Conservation (phyloP, 2,329 filamentous ascomycete genomes). For the Pseudocercospora ulei region DNA sequence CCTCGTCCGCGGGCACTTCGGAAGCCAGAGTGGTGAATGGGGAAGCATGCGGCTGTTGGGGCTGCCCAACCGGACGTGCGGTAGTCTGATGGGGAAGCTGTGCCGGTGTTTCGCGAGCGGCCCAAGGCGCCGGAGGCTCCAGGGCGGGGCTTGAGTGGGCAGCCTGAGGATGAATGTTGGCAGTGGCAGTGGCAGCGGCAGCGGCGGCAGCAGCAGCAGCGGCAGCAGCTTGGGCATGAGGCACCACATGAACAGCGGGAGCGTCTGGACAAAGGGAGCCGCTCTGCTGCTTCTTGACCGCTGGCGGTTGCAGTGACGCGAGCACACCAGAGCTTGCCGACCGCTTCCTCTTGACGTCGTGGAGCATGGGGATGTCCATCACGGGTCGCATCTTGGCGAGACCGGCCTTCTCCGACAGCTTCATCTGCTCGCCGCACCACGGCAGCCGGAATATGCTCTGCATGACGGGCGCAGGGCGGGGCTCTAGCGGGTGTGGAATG, state of each 20-base stretch:
- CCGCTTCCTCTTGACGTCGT: slow-evolving; percentile 52
- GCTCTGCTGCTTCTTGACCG: slow-evolving; percentile 23
- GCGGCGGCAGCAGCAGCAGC: slow-evolving; percentile 7
- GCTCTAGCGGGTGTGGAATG: slow-evolving; percentile 17
- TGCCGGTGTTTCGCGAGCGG: neutral
- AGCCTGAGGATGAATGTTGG: neutral
- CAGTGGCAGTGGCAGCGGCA: neutral
- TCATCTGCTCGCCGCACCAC: slow-evolving; percentile 38
- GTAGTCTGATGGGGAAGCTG: too few relatives aligned
- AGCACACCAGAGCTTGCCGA: slow-evolving; percentile 41
- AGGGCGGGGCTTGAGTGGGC: neutral
- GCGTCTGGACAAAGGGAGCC: slow-evolving; percentile 26
- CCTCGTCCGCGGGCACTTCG: slow-evolving; percentile 7
- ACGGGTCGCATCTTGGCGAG: slow-evolving; percentile 38
- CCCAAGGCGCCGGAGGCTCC: neutral
- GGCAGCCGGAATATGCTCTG: slow-evolving; percentile 45
- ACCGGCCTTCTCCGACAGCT: slow-evolving; percentile 31
- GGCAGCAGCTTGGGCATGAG: slow-evolving; percentile 8
- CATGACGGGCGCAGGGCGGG: slow-evolving; percentile 34
- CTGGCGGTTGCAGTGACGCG: slow-evolving; percentile 20
- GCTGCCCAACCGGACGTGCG: neutral
- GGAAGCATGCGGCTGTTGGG: neutral
- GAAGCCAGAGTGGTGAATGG: neutral
- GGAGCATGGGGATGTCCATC: slow-evolving; percentile 42
- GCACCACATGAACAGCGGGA: slow-evolving; percentile 10